A percentile compares a stretch with the other conserved stretches of the same genome.
phyloP scores from a whole-genome alignment of 345 rosid genomes.

The Pistacia vera region DNA sequence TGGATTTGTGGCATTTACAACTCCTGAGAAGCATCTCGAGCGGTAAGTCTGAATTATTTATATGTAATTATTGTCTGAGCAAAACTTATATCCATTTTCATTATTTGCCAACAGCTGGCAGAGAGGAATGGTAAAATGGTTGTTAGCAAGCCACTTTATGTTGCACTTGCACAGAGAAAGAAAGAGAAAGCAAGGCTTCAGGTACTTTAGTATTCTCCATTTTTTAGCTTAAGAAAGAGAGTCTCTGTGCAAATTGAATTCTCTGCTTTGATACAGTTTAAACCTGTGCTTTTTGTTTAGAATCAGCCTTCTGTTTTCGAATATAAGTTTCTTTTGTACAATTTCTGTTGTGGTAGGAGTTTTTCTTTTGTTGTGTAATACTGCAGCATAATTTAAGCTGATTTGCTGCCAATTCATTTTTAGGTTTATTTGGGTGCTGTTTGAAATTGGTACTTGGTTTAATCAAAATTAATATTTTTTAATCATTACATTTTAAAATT shows the following conservation, averaged over 20 bases:
- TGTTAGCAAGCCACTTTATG: conserved; percentile 71
- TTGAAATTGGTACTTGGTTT: not conserved
- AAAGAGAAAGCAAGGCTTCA: conserved; percentile 78
- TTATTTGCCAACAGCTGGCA: conserved; percentile 44
- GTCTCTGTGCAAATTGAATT: not conserved
- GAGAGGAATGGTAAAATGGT: conserved; percentile 75
- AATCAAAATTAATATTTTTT: too few relatives aligned
- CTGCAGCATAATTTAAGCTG: not conserved
- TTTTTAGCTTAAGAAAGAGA: too few relatives aligned
- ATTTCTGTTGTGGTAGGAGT: not conserved
- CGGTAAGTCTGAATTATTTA: conserved; percentile 54
- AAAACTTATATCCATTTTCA: not conserved
- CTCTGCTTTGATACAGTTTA: not conserved
- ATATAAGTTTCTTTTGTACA: not conserved
- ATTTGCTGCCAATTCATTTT: not conserved
- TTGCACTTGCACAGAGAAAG: conserved; percentile 77
- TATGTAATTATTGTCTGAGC: not conserved
- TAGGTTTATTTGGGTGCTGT: too few relatives aligned
- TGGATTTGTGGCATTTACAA: conserved; percentile 91
- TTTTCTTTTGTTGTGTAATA: not conserved
- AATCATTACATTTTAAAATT: too few relatives aligned
- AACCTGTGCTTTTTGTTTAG: not conserved
- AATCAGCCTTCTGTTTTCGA: not conserved
- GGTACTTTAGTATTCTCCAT: conserved; percentile 30
- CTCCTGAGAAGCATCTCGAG: conserved; percentile 90